phyloP scores from a whole-genome alignment of 805 yeast genomes.

The Candida morakotiae region DNA sequence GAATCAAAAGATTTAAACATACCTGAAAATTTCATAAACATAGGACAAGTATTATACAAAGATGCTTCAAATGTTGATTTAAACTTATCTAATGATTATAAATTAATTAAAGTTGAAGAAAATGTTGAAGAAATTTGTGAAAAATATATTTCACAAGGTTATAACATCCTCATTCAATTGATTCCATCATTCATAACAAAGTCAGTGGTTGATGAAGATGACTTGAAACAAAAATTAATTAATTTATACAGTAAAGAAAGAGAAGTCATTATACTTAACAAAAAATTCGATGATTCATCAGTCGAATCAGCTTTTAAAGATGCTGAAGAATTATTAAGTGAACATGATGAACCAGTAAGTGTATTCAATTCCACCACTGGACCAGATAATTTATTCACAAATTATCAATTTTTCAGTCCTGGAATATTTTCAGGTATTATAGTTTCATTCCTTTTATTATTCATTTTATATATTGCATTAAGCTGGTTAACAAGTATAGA shows the following conservation, averaged over 20 bases:
- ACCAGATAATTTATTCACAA: slow-evolving; percentile 48
- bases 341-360: slow-evolving; percentile 23
- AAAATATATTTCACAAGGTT: slow-evolving; percentile 14
- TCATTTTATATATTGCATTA: slow-evolving; percentile 58
- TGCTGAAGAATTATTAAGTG: slow-evolving; percentile 28
- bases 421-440: slow-evolving; percentile 77
- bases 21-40: neutral
- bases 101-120: neutral
- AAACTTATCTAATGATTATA: neutral
- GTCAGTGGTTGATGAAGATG: neutral
- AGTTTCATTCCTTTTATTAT: slow-evolving; percentile 57
- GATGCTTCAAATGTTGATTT: neutral
- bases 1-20: neutral
- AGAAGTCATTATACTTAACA: slow-evolving; percentile 9
- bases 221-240: slow-evolving; percentile 3
- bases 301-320: slow-evolving; percentile 29
- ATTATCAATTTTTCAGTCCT: slow-evolving; percentile 70
- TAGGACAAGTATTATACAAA: neutral
- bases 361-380: slow-evolving; percentile 9
- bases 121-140: slow-evolving; percentile 7
- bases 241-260: slow-evolving; percentile 17
- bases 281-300: slow-evolving; percentile 17
- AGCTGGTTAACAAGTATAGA: slow-evolving; percentile 68
- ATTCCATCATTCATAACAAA: neutral
- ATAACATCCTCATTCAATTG: slow-evolving; percentile 14